phyloP scores from a whole-genome alignment of 2,329 filamentous ascomycete genomes.

The Calcarisporium arbuscula region DNA sequence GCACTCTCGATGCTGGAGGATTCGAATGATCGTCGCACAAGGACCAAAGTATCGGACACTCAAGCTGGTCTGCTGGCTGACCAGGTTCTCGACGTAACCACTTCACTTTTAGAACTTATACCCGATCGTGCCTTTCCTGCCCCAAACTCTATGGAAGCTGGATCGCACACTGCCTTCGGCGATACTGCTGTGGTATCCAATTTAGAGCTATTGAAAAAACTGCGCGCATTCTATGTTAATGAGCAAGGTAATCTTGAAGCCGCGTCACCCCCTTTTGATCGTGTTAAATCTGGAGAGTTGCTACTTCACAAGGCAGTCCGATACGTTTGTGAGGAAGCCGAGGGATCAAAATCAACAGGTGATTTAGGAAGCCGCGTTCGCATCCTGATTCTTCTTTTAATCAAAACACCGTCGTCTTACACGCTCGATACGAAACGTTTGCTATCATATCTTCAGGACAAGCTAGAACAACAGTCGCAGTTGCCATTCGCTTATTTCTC shows the following conservation, averaged over 20 bases:
- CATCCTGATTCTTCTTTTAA: constrained; percentile 51
- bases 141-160: constrained; percentile 13
- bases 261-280: constrained; percentile 51
- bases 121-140: constrained; percentile 56
- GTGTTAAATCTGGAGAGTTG: constrained; percentile 51
- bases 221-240: constrained; percentile 61
- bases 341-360: constrained; percentile 30
- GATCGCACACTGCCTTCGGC: too few species aligned
- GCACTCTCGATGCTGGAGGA: constrained; percentile 62
- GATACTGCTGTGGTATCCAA: constrained; percentile 14
- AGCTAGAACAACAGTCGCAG: constrained; percentile 30
- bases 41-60: constrained; percentile 24
- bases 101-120: constrained; percentile 55
- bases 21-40: constrained; percentile 30
- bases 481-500: constrained; percentile 51
- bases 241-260: constrained; percentile 65
- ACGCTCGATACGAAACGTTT: constrained; percentile 39
- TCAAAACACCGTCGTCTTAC: constrained; percentile 42
- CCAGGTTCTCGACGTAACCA: constrained; percentile 41
- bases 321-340: constrained; percentile 42
- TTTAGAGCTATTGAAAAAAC: constrained; percentile 51
- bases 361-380: constrained; percentile 53
- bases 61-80: constrained; percentile 22
- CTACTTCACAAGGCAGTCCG: constrained; percentile 55
- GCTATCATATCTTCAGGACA: constrained; percentile 43